A percentile compares a stretch with the other conserved stretches of the same genome.
Evolutionary conservation across 2,329 filamentous ascomycete species (phyloP).

Genomic region (Pezicula radicicola): DNA sequence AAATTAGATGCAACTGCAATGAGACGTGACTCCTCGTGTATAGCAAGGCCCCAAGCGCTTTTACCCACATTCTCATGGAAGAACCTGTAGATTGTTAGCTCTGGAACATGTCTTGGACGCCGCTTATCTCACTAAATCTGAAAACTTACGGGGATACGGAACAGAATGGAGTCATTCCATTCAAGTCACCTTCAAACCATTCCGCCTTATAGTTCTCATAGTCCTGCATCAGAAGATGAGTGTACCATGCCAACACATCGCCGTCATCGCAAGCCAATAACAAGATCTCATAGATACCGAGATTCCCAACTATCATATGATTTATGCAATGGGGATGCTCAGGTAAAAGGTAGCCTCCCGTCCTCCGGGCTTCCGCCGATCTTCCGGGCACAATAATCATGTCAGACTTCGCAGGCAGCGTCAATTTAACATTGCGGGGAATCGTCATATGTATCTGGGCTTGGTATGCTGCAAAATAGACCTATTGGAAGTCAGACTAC

Average conservation of each 20-base stretch:
- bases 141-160: not conserved
- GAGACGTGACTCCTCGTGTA: constrained; percentile 77
- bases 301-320: constrained; percentile 63
- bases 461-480: constrained; percentile 60
- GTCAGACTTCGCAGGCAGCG: constrained; percentile 45
- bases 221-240: constrained; percentile 24
- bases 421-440: constrained; percentile 45
- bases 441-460: constrained; percentile 55
- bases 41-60: constrained; percentile 83
- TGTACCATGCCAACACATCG: constrained; percentile 70
- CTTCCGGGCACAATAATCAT: constrained; percentile 44
- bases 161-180: not conserved
- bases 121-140: not conserved
- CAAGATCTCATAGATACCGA: constrained; percentile 69
- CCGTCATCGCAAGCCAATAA: constrained; percentile 70
- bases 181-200: constrained; percentile 4
- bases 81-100: constrained; percentile 40
- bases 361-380: constrained; percentile 36
- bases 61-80: constrained; percentile 72
- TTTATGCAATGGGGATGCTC: constrained; percentile 61
- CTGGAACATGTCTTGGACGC: not conserved
- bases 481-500: constrained; percentile 29
- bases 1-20: constrained; percentile 84
- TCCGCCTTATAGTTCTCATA: constrained; percentile 23
- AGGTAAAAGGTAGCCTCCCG: constrained; percentile 52